Evolutionary conservation across 2,329 filamentous ascomycete species (phyloP).

Genomic region (Fusarium tjaetaba): DNA sequence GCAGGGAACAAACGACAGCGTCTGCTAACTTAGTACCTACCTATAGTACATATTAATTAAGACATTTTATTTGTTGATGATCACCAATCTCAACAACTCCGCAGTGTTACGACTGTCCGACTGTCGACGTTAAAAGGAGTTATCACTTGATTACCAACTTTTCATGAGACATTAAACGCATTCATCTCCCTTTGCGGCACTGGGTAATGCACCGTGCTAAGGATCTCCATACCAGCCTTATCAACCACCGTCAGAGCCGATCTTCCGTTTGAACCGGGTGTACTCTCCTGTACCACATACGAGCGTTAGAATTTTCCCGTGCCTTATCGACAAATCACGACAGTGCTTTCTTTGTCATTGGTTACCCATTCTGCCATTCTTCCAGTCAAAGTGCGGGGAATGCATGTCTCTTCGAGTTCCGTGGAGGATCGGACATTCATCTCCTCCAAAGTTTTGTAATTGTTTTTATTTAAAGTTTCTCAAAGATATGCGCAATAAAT

Average conservation of each 20-base stretch:
- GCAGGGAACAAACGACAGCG: conserved; percentile 21
- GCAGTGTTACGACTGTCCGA: conserved; percentile 9
- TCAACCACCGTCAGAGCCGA: neutral
- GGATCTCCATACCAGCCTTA: conserved; percentile 4
- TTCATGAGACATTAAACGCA: neutral
- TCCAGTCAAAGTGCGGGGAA: conserved; percentile 26
- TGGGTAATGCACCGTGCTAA: neutral
- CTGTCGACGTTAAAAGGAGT: conserved; percentile 16
- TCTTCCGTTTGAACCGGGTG: neutral
- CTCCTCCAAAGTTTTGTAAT: neutral
- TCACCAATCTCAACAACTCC: conserved; percentile 33
- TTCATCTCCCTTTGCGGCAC: conserved; percentile 5
- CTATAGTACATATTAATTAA: conserved; percentile 2
- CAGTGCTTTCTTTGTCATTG: conserved; percentile 14
- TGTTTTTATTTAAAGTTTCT: neutral
- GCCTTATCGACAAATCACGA: neutral
- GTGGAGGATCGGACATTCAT: conserved; percentile 11
- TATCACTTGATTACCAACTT: neutral
- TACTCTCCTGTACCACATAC: conserved; percentile 2
- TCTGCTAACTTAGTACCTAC: neutral
- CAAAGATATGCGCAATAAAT: neutral
- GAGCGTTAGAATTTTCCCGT: conserved; percentile 4
- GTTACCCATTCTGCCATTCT: neutral
- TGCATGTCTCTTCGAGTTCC: conserved; percentile 12
- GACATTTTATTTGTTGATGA: conserved; percentile 27